Percentiles rank a stretch among this genome's conserved stretches.
These are phyloP conservation scores for Zygotorulaspora sp. DNA, from an alignment of 805 yeast species.

Conservation along the genomic window DNA sequence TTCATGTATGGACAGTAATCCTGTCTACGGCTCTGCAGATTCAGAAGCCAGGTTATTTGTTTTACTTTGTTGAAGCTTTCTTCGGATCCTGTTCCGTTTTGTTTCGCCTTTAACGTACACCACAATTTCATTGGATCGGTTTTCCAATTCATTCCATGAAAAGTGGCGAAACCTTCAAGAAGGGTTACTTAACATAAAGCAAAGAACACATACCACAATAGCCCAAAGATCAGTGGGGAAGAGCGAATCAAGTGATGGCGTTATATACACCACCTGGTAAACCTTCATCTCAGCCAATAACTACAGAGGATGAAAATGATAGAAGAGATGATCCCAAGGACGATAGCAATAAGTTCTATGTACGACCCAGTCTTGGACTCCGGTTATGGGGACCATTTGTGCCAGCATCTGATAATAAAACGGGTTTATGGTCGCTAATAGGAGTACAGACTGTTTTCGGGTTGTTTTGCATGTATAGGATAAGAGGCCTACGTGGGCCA, in stretches of 20 bases:
- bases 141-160: neutral
- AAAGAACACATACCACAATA: no score
- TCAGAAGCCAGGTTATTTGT: no score
- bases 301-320: constrained; percentile 7
- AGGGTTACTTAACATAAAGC: neutral
- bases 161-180: constrained; percentile 1
- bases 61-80: no score
- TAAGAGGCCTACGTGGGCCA: constrained; percentile 18
- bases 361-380: constrained; percentile 57
- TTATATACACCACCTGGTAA: constrained; percentile 32
- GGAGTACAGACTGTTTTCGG: constrained; percentile 54
- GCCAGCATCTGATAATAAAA: constrained; percentile 63
- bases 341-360: constrained; percentile 25
- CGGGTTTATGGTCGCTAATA: constrained; percentile 49
- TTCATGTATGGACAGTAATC: no score
- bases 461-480: constrained; percentile 25
- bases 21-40: no score
- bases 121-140: neutral
- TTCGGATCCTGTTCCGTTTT: no score
- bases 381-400: constrained; percentile 65
- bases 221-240: neutral
- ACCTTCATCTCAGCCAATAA: constrained; percentile 14
- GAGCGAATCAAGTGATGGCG: constrained; percentile 23
- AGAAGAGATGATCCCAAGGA: constrained; percentile 20
- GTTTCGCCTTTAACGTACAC: neutral